Percentiles rank a stretch among this genome's conserved stretches.
phyloP scores from a whole-genome alignment of 2,329 filamentous ascomycete genomes.

The Claviceps arundinis region DNA sequence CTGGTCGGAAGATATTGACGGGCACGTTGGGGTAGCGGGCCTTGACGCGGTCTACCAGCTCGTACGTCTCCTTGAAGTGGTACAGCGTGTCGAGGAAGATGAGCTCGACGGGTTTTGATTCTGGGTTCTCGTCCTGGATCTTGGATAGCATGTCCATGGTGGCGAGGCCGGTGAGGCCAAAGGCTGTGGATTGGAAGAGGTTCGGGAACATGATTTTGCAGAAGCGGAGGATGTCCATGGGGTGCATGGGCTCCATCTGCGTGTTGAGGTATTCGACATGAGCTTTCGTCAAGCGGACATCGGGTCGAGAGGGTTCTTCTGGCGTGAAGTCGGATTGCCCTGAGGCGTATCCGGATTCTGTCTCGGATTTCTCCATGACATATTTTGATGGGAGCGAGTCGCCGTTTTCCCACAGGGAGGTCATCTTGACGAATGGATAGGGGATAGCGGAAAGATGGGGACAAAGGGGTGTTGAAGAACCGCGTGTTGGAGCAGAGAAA shows the following conservation, averaged over 20 bases:
- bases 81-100: slow-evolving; percentile 78
- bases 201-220: slow-evolving; percentile 81
- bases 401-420: slow-evolving; percentile 18
- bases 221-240: slow-evolving; percentile 86
- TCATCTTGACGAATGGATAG: not conserved
- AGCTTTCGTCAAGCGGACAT: slow-evolving; percentile 72
- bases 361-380: slow-evolving; percentile 29
- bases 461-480: not conserved
- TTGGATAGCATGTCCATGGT: slow-evolving; percentile 78
- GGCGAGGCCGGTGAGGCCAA: slow-evolving; percentile 67
- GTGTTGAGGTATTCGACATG: slow-evolving; percentile 86
- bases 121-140: slow-evolving; percentile 50
- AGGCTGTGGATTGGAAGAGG: slow-evolving; percentile 77
- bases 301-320: slow-evolving; percentile 40
- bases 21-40: slow-evolving; percentile 64
- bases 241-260: slow-evolving; percentile 76
- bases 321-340: slow-evolving; percentile 27
- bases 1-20: slow-evolving; percentile 83
- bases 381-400: slow-evolving; percentile 27
- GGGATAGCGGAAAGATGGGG: not conserved
- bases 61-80: slow-evolving; percentile 67
- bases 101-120: slow-evolving; percentile 46
- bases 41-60: slow-evolving; percentile 61
- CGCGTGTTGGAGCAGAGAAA: no score
- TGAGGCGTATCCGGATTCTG: slow-evolving; percentile 80